A percentile compares a stretch with the other conserved stretches of the same genome.
Conservation (phyloP, 345 rosid genomes). For the Euphorbia peplus region DNA sequence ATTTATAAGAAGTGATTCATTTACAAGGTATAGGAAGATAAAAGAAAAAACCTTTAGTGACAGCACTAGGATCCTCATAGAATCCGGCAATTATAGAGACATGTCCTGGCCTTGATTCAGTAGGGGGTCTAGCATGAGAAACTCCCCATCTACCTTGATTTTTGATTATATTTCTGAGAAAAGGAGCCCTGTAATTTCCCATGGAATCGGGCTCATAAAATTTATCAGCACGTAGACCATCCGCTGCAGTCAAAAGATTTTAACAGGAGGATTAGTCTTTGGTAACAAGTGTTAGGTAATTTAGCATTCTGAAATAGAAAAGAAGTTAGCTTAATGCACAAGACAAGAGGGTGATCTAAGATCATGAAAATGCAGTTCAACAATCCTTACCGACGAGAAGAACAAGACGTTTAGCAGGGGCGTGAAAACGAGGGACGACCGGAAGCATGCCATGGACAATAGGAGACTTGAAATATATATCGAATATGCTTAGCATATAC, state of each 20-base stretch:
- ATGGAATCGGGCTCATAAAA: slow-evolving; percentile 82
- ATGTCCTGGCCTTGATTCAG: slow-evolving; percentile 97
- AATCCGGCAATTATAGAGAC: slow-evolving; percentile 94
- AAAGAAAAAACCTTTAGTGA: slow-evolving; percentile 63
- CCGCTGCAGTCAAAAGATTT: slow-evolving; percentile 50
- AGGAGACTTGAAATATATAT: slow-evolving; percentile 94
- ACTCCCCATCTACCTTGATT: slow-evolving; percentile 92
- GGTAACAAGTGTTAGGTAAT: not conserved
- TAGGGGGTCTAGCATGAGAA: slow-evolving; percentile 98
- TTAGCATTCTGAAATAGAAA: not conserved
- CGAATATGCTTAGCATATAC: slow-evolving; percentile 94
- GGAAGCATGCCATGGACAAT: slow-evolving; percentile 96
- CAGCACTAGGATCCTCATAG: slow-evolving; percentile 98
- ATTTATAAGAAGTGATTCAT: not conserved
- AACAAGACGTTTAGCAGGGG: slow-evolving; percentile 89
- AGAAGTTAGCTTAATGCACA: slow-evolving; percentile 2
- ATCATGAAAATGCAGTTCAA: not conserved
- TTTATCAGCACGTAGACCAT: slow-evolving; percentile 95
- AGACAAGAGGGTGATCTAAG: not conserved
- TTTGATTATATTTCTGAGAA: slow-evolving; percentile 71
- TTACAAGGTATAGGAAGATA: slow-evolving; percentile 1
- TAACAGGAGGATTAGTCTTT: not conserved
- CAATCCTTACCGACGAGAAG: slow-evolving; percentile 86
- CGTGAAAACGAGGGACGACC: slow-evolving; percentile 63
- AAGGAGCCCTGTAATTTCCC: slow-evolving; percentile 80